Base-by-base conservation (phyloP, 306 rosid genomes). In the Citrullus mucosospermus region DNA sequence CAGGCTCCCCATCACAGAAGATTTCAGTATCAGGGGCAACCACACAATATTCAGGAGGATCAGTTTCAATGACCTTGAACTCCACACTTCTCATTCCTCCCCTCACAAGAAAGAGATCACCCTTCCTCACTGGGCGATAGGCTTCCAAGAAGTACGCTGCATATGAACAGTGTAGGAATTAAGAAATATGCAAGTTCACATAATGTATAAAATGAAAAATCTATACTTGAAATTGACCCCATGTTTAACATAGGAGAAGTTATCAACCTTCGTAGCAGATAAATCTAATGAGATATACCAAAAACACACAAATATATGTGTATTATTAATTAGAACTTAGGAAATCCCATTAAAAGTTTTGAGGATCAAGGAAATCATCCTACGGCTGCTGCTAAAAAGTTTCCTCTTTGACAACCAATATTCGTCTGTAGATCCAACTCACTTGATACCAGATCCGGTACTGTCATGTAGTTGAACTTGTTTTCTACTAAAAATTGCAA, bases 61-160 rank as follows among this genome's bases (percentile, higher is more conserved):
- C 91, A 28, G 90, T 89, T 75, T 89, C 93, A 73, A 86, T 83
- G 66, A 89, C 93, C 87, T 89, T 89, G 79, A 89, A 89, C 86
- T 89, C 93, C 18, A 89, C 88, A 83, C 90, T 90, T 86, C 91
- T 76, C 93, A 83, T 90, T 71, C 90, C 93, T 78, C 90, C 91
- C 9, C 90, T 84, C 53, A 90, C 93, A 61, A 90, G 86, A 80
- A 90, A 88, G 36, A 90, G 83, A 82, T 90, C 91, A 56, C 93
- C 93, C 76, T 88, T 86, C 81, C 91, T 88, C 75, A 90, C 90
- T 6, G 91, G 91, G 68, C 91, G 89, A 66, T 88, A 90, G 77
- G 93, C 90, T 53, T 88, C 91, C 88, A 85, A 76, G 84, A 90
- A 90, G 81, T 90, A 90, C 9, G 93, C 88, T 90, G 88, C 84